Percentiles rank a stretch among this genome's conserved stretches.
These are phyloP conservation scores for Ganoderma leucocontextum DNA, from an alignment of 1,284 basidiomycete species.

Conservation along the genomic window DNA sequence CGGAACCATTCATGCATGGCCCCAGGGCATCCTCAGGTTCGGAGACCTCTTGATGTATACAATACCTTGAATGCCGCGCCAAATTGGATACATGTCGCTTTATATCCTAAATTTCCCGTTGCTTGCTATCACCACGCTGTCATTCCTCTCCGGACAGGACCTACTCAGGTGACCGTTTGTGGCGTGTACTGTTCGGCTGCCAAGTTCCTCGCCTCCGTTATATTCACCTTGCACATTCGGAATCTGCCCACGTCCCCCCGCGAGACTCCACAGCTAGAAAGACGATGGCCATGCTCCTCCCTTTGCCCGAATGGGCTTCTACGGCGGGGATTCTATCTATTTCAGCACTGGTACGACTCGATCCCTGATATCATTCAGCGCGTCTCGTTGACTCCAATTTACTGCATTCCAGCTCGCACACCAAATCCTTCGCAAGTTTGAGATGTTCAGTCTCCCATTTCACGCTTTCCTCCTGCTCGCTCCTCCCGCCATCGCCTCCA, in stretches of 20 bases:
- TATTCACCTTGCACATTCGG: neutral
- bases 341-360: neutral
- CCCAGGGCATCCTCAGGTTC: no score
- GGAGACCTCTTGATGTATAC: no score
- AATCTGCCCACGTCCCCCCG: neutral
- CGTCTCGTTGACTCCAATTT: neutral
- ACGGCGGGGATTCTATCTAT: neutral
- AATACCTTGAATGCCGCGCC: no score
- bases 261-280: neutral
- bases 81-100: no score
- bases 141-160: no score
- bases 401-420: neutral
- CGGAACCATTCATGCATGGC: no score
- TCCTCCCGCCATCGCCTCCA: neutral
- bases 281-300: neutral
- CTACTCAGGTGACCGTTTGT: neutral
- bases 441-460: neutral
- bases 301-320: neutral
- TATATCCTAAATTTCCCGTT: no score
- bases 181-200: neutral
- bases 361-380: neutral
- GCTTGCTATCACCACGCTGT: no score
- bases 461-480: neutral
- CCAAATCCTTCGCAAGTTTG: neutral
- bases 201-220: neutral